Evolutionary conservation across 2,329 filamentous ascomycete species (phyloP), one percentile per base, ranked within the genome.

Genomic region (Alternaria ventricosa): DNA sequence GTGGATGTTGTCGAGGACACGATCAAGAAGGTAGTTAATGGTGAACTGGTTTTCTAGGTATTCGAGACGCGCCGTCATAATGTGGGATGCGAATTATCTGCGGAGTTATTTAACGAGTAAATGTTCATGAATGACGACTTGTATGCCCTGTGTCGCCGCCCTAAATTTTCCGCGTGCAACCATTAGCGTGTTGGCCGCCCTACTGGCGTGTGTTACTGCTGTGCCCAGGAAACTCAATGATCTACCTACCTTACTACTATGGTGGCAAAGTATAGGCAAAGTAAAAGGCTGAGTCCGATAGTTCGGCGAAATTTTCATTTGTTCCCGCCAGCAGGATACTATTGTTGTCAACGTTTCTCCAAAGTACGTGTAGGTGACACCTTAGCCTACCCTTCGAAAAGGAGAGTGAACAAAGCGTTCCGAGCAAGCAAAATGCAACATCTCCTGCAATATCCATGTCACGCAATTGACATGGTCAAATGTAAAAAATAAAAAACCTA

Each of bases 1-100:
- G 43, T 66, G 1, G 25, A 57, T 20, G 57, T 66, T 55, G 57
- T 53, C 9, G 64, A 64, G 23, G 47, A 28, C 6, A 57, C 62
- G 23, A 64, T 66, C 2, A 49, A 61, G 27, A 41, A 47, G 25
- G 44, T 45, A 9, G 11, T 66, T 6, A 20, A 22, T 23, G 55
- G 43, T 18, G 27, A 49, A 44, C 5, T 44, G 10, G 13, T 15
- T 0, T 44, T 55, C 22, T 55, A 28, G 23, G 2, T 15, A n/a
- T n/a, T n/a, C n/a, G n/a, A n/a, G n/a, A n/a, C n/a, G n/a, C n/a
- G n/a, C n/a, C n/a, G n/a, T n/a, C n/a, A n/a, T n/a, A n/a, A n/a
- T n/a, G n/a, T n/a, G n/a, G n/a, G n/a, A n/a, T n/a, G n/a, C n/a
- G n/a, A n/a, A n/a, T n/a, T n/a, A n/a, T n/a, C n/a, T n/a, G n/a